phyloP scores from a whole-genome alignment of 257 asterid species.

The Ballota nigra region DNA sequence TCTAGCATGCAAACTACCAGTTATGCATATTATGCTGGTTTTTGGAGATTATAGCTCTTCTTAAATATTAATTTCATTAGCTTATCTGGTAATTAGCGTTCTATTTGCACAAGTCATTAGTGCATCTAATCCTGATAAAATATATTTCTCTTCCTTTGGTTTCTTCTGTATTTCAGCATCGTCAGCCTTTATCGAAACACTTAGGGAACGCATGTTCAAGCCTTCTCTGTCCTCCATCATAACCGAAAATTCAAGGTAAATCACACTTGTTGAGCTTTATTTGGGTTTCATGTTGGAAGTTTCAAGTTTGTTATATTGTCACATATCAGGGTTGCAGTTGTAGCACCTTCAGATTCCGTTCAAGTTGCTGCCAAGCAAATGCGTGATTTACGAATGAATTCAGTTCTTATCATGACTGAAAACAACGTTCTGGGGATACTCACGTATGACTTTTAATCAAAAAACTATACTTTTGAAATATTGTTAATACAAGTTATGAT shows the following conservation, averaged over 20 bases:
- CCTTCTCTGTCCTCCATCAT: slow-evolving; percentile 82
- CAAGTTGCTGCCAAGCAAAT: slow-evolving; percentile 86
- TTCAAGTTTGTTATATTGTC: slow-evolving; percentile 25
- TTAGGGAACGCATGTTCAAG: slow-evolving; percentile 92
- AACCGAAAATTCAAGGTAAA: slow-evolving; percentile 69
- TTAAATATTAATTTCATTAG: neutral
- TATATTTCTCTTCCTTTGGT: neutral
- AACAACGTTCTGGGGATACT: slow-evolving; percentile 85
- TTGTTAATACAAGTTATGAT: neutral
- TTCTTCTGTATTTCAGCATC: slow-evolving; percentile 62
- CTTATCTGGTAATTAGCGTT: neutral
- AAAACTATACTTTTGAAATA: neutral
- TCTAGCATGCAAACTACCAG: neutral
- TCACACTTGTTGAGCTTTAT: slow-evolving; percentile 11
- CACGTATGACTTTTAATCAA: slow-evolving; percentile 51
- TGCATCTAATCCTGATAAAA: slow-evolving; percentile 7
- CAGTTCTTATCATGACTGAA: slow-evolving; percentile 62
- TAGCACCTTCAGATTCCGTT: slow-evolving; percentile 75
- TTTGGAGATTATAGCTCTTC: slow-evolving; percentile 8
- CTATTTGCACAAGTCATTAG: neutral
- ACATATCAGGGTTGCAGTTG: slow-evolving; percentile 66
- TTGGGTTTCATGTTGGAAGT: slow-evolving; percentile 20
- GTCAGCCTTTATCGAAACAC: slow-evolving; percentile 74
- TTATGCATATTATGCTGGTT: slow-evolving; percentile 2
- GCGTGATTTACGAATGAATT: slow-evolving; percentile 83